Base-by-base conservation (phyloP, 148 eudicot species). In the Nyssa sinensis region DNA sequence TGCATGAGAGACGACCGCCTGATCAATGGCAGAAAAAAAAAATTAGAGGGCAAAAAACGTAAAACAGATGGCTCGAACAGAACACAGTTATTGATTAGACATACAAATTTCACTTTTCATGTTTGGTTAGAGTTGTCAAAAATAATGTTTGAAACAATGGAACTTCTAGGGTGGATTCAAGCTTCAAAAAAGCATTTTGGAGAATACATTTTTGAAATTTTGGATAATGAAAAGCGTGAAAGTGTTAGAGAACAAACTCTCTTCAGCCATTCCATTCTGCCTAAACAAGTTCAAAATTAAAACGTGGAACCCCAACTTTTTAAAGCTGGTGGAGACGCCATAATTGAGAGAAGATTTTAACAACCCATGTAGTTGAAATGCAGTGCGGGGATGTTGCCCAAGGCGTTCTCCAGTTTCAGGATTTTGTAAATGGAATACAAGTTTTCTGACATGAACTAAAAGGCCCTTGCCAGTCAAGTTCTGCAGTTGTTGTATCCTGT, bases 1-100 rank as follows among this genome's bases (percentile, higher is more conserved):
- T 74, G 74, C 75, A 64, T 69, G 59, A 70, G 80, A 84, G 85
- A 74, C 81, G 49, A 79, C 72, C 30, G 75, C 85, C 90, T 84
- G 85, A 69, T 47, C 62, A n/a, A 75, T 62, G 44, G 51, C n/a
- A n/a, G n/a, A n/a, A n/a, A n/a, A n/a, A n/a, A n/a, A n/a, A n/a
- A n/a, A n/a, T n/a, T n/a, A n/a, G n/a, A n/a, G n/a, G n/a, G n/a
- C n/a, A n/a, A n/a, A n/a, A n/a, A 34, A 33, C 0, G 68, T 24
- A 61, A 69, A 47, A 4, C 24, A 62, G 32, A 61, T 1, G 16
- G n/a, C 21, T 55, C 34, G n/a, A 64, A 21, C 41, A 30, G 41
- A 64, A 31, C 19, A 32, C 24, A 27, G 21, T 31, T 16, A 31
- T 17, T 31, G 37, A 70, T 57, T 5, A n/a, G 6, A 57, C 13